Evolutionary conservation across 768 basidiomycete genomes (phyloP).

Genomic region (Lentinula raphanica): DNA sequence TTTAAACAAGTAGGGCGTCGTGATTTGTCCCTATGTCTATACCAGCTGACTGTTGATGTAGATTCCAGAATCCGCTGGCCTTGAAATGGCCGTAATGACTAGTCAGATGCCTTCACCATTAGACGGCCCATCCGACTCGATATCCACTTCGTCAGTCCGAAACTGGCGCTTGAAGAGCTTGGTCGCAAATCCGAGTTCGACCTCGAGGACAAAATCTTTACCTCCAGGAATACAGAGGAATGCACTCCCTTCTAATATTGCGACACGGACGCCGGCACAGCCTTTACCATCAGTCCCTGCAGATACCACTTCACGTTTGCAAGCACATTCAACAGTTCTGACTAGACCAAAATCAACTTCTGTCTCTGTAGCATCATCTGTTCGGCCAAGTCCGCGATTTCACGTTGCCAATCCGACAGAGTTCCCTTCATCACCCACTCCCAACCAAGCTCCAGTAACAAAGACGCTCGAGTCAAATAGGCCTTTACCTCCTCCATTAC

Average conservation of each 20-base stretch:
- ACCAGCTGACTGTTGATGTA: not conserved
- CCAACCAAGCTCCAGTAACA: not conserved
- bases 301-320: not conserved
- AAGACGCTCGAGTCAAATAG: not conserved
- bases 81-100: not conserved
- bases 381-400: constrained; percentile 6
- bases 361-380: not conserved
- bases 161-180: not conserved
- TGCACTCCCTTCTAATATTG: not conserved
- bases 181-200: not conserved
- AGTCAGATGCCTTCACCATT: not conserved
- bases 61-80: not conserved
- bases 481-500: not conserved
- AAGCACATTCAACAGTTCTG: not conserved
- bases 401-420: constrained; percentile 7
- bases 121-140: not conserved
- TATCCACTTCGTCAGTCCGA: not conserved
- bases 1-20: not conserved
- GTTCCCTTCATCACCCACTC: not conserved
- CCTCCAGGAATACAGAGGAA: not conserved
- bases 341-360: not conserved
- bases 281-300: not conserved
- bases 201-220: not conserved
- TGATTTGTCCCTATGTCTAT: not conserved
- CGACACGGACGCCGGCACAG: not conserved